These are phyloP conservation scores for Ligustrum vulgare DNA, from an alignment of 257 asterid genomes.

Conservation along the genomic window DNA sequence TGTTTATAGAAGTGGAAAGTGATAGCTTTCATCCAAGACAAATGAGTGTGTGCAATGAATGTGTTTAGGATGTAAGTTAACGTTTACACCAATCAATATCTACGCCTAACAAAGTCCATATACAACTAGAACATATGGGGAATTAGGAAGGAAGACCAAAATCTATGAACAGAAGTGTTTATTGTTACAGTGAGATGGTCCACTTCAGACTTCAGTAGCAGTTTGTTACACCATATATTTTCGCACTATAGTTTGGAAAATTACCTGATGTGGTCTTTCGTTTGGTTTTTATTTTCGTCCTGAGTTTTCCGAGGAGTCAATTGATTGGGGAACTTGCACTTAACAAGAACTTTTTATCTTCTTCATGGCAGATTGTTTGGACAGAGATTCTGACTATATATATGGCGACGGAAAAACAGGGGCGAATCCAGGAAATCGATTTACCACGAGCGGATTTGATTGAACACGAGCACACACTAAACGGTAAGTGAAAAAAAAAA, in stretches of 20 bases:
- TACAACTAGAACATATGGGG: too few species aligned
- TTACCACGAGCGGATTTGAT: too few species aligned
- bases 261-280: neutral
- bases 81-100: too few species aligned
- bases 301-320: neutral
- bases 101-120: too few species aligned
- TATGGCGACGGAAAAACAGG: conserved; percentile 42
- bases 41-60: too few species aligned
- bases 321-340: too few species aligned
- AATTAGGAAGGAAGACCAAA: too few species aligned
- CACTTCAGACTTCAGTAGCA: neutral
- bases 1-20: neutral
- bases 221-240: neutral
- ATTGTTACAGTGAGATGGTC: neutral
- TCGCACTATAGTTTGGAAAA: neutral
- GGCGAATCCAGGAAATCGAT: too few species aligned
- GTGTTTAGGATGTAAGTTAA: too few species aligned
- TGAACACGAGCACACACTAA: too few species aligned
- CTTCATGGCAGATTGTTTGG: conserved; percentile 6
- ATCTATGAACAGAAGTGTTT: neutral
- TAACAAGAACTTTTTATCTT: neutral
- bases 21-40: too few species aligned
- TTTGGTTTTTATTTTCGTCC: neutral
- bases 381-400: neutral
- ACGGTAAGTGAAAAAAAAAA: too few species aligned